Evolutionary conservation across 108 stramenopile genomes (phyloP).

Genomic region (Cyclotella sp.): DNA sequence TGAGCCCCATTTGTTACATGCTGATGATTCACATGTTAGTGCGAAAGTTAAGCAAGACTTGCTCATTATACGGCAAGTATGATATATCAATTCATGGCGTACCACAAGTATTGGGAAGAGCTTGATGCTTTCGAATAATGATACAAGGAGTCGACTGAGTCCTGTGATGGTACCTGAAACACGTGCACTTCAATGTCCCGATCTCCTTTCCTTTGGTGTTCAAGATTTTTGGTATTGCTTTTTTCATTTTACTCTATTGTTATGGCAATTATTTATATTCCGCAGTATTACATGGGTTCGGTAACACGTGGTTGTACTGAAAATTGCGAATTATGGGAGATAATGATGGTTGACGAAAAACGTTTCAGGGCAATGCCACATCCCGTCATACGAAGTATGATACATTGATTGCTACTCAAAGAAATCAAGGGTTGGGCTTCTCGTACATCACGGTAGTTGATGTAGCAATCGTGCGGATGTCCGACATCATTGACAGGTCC

Average conservation of each 20-base stretch:
- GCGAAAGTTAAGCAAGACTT: neutral
- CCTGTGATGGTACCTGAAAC: constrained; percentile 4
- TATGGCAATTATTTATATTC: neutral
- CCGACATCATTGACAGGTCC: too few species aligned
- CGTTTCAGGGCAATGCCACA: too few species aligned
- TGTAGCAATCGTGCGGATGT: too few species aligned
- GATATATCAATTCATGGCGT: neutral
- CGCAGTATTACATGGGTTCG: too few species aligned
- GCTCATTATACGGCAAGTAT: neutral
- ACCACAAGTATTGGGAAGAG: constrained; percentile 2
- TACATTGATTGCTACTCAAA: neutral
- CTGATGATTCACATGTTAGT: constrained; percentile 3
- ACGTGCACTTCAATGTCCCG: neutral
- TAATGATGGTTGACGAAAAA: too few species aligned
- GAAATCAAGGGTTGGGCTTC: neutral
- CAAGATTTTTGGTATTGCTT: neutral
- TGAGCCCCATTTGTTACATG: constrained; percentile 38
- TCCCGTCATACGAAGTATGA: too few species aligned
- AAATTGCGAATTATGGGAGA: too few species aligned
- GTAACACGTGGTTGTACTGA: too few species aligned
- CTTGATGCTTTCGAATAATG: neutral
- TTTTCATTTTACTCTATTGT: neutral
- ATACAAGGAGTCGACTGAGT: constrained; percentile 5
- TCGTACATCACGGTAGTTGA: neutral
- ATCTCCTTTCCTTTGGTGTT: neutral